Conservation (phyloP, 495 filamentous ascomycete species). For the Chaetomidium leptoderma region DNA sequence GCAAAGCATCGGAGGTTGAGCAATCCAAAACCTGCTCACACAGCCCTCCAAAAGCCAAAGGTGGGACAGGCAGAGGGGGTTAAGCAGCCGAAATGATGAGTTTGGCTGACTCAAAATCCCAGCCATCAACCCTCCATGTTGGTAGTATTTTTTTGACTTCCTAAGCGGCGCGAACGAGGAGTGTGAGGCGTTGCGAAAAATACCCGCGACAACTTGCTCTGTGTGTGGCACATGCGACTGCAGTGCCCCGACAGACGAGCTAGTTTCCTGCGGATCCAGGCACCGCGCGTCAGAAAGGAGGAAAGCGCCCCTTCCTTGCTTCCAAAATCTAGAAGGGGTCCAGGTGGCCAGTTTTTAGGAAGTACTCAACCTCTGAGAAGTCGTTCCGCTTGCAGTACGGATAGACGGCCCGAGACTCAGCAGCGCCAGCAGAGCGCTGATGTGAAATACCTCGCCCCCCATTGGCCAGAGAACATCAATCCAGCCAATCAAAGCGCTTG, state of each 20-base stretch:
- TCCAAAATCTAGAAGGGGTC: neutral
- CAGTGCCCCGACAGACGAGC: constrained; percentile 1
- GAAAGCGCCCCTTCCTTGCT: neutral
- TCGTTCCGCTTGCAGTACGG: neutral
- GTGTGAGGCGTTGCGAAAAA: too few species aligned
- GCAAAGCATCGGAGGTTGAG: too few species aligned
- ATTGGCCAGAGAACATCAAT: constrained; percentile 15
- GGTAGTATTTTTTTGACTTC: neutral
- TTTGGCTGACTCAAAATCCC: neutral
- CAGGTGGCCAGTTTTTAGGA: too few species aligned
- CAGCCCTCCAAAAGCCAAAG: too few species aligned
- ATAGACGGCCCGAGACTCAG: neutral
- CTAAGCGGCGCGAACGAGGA: neutral
- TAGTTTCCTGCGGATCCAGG: neutral
- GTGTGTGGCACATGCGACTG: neutral
- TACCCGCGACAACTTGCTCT: neutral
- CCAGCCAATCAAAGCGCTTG: constrained; percentile 19
- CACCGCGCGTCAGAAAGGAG: neutral
- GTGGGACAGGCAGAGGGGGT: too few species aligned
- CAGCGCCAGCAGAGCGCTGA: neutral
- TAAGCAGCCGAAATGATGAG: too few species aligned
- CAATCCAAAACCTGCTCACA: too few species aligned
- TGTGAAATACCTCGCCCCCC: constrained; percentile 28
- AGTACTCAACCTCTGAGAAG: too few species aligned
- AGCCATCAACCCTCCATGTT: neutral